phyloP scores from a whole-genome alignment of 164 flowering plant species.

The Vitis rupestris region DNA sequence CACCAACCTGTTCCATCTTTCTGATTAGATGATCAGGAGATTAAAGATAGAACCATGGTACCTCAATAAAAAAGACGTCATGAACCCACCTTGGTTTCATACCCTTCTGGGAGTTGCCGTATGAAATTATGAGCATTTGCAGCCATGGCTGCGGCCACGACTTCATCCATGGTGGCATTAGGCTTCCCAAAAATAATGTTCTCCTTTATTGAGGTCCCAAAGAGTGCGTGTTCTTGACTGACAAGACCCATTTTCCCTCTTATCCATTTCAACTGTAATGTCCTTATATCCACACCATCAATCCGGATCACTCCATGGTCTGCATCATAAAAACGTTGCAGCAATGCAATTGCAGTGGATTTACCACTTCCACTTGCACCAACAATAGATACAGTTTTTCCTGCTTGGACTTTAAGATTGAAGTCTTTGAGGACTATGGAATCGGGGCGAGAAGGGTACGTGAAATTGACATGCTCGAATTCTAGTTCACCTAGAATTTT shows the following conservation, averaged over 20 bases:
- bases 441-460: conserved; percentile 83
- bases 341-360: conserved; percentile 74
- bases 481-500: conserved; percentile 53
- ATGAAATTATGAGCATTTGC: conserved; percentile 95
- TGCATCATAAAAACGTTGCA: conserved; percentile 82
- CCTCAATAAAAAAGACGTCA: not conserved
- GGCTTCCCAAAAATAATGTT: conserved; percentile 84
- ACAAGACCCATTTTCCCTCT: conserved; percentile 87
- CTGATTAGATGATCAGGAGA: too few species aligned
- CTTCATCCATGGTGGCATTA: conserved; percentile 81
- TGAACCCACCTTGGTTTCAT: conserved; percentile 74
- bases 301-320: conserved; percentile 55
- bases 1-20: conserved; percentile 52
- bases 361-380: conserved; percentile 95
- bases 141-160: conserved; percentile 72
- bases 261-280: conserved; percentile 69
- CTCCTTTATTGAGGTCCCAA: conserved; percentile 78
- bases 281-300: conserved; percentile 65
- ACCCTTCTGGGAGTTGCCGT: conserved; percentile 83
- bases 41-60: too few species aligned
- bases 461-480: conserved; percentile 59
- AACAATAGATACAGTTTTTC: conserved; percentile 80
- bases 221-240: conserved; percentile 86
- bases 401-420: conserved; percentile 65
- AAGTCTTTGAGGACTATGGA: conserved; percentile 67